A percentile compares a stretch with the other conserved stretches of the same genome.
phyloP scores from a whole-genome alignment of 768 basidiomycete species.

The Mycena indigotica region DNA sequence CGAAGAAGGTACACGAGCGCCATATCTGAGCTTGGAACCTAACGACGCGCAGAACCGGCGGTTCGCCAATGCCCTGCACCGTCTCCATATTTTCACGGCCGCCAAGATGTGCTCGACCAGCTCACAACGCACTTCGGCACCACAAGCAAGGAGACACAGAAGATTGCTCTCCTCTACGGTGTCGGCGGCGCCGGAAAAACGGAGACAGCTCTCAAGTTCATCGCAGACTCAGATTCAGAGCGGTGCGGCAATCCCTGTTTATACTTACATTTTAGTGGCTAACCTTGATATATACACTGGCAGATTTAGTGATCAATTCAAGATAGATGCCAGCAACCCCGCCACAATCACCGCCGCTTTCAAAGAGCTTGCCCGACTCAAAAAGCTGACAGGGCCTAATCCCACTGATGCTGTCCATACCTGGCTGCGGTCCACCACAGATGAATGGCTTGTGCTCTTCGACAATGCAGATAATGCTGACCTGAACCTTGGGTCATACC shows the following conservation, averaged over 20 bases:
- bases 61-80: conserved; percentile 2
- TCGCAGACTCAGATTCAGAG: background rate
- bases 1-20: background rate
- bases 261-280: background rate
- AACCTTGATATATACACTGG: no score
- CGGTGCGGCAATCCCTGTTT: background rate
- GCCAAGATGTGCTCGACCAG: background rate
- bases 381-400: background rate
- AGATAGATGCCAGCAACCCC: background rate
- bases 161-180: background rate
- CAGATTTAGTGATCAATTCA: background rate
- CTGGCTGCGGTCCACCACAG: background rate
- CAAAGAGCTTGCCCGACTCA: background rate
- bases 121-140: background rate
- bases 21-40: background rate
- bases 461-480: background rate
- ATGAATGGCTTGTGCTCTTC: no score
- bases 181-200: conserved; percentile 14
- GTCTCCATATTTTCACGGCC: background rate
- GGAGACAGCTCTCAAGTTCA: conserved; percentile 9
- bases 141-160: background rate
- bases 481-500: conserved; percentile 1
- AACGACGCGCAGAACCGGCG: background rate
- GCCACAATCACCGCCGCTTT: background rate
- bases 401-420: background rate